Conservation (phyloP, 306 rosid species). For the Elaeagnus macrophylla region DNA sequence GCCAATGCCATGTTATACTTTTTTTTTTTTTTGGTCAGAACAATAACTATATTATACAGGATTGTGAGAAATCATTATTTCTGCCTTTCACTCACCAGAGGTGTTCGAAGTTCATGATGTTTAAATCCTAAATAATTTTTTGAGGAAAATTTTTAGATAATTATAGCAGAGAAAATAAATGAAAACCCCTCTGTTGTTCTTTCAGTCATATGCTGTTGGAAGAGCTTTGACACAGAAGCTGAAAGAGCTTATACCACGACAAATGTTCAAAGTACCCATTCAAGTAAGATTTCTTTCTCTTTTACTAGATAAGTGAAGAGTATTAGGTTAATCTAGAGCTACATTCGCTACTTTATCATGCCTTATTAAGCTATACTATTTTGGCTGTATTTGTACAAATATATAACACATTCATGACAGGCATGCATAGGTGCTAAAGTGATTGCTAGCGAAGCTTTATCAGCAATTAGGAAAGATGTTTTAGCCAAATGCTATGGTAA, state of each 20-base stretch:
- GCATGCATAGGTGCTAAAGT: conserved; percentile 86
- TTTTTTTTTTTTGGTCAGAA: no score
- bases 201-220: conserved; percentile 84
- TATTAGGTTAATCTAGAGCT: background rate
- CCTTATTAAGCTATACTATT: background rate
- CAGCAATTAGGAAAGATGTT: conserved; percentile 91
- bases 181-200: background rate
- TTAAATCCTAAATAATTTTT: no score
- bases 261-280: conserved; percentile 93
- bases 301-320: conserved; percentile 4
- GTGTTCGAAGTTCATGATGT: no score
- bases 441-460: conserved; percentile 83
- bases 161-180: background rate
- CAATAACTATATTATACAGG: no score
- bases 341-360: conserved; percentile 1
- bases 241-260: conserved; percentile 95
- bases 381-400: background rate
- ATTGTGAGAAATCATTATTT: no score
- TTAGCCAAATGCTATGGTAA: conserved; percentile 90
- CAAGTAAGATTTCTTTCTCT: conserved; percentile 42
- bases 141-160: no score
- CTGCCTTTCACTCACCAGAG: no score
- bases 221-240: conserved; percentile 88
- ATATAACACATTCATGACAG: conserved; percentile 28
- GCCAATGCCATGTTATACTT: no score